Evolutionary conservation across 306 rosid genomes (phyloP), one percentile per base, ranked within the genome.

Genomic region (Trifolium dubium): DNA sequence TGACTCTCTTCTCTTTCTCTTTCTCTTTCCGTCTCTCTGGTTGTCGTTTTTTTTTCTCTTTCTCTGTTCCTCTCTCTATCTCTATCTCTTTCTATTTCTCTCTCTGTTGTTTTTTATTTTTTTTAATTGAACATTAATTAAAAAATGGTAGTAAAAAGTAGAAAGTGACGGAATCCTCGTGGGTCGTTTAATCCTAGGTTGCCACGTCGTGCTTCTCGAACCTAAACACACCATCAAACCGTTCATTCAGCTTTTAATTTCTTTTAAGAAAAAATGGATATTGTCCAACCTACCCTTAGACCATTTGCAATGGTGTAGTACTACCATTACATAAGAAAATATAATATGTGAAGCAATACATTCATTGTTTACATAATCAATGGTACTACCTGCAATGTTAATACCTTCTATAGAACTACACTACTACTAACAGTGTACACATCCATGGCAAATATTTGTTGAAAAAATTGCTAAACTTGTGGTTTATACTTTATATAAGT

Each of bases 1-100:
- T 53, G 82, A 44, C 73, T 28, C 71, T 61, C 9, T 60, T 63
- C 77, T 79, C 77, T 65, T 62, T 40, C 58, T 77, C 15, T 50
- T 67, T 65, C 43, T 65, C 29, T 71, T 12, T 63, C 30, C 50
- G 30, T 55, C 71, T 80, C 34, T 61, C 63, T 55, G 67, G 18
- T 60, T 74, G 73, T 80, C 81, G 82, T 80, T 79, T 18, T 39
- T n/a, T n/a, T 61, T 64, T 59, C 73, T 68, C 73, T 59, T 58
- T 72, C 82, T 34, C 82, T 82, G 19, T 39, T 15, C 10, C 47
- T 47, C 62, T 29, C 1, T 60, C 18, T 8, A 29, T 49, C 15
- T 63, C 0, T 74, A 82, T 81, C 39, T 72, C 10, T 60, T 62
- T 72, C 80, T 62, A 19, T 44, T 30, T 67, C 46, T 41, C 58